These are phyloP conservation scores for Plasmodium fragile DNA, from an alignment of 169 alveolate species.

Conservation along the genomic window DNA sequence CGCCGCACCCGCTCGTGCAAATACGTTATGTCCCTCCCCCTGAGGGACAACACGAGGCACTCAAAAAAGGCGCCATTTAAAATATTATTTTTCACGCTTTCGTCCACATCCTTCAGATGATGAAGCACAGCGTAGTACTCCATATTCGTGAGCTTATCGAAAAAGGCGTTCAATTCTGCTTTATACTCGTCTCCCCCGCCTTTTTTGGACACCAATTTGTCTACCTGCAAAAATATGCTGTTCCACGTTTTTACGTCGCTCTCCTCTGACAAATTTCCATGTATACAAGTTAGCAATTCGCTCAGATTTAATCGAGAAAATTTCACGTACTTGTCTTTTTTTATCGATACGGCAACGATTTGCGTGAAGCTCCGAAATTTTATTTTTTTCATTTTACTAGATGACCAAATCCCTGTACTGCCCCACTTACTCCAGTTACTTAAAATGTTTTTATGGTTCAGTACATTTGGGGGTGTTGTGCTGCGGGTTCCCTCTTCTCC, in stretches of 20 bases:
- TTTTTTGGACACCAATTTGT: slow-evolving; percentile 45
- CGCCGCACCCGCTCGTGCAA: slow-evolving; percentile 2
- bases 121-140: slow-evolving; percentile 31
- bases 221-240: slow-evolving; percentile 41
- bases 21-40: slow-evolving; percentile 37
- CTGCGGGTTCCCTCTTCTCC: neutral
- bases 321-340: slow-evolving; percentile 27
- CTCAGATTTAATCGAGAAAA: slow-evolving; percentile 29
- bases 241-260: slow-evolving; percentile 31
- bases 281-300: slow-evolving; percentile 31
- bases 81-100: slow-evolving; percentile 29
- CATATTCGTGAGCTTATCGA: slow-evolving; percentile 3
- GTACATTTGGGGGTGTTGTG: neutral
- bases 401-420: neutral
- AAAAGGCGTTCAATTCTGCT: slow-evolving; percentile 21
- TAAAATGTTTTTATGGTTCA: neutral
- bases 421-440: neutral
- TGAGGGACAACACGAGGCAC: slow-evolving; percentile 27
- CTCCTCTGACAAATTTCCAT: slow-evolving; percentile 10
- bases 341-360: slow-evolving; percentile 6
- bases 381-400: slow-evolving; percentile 28
- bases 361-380: slow-evolving; percentile 42
- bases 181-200: slow-evolving; percentile 31
- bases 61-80: slow-evolving; percentile 37
- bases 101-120: slow-evolving; percentile 48